Evolutionary conservation across 345 rosid genomes (phyloP).

Genomic region (Kernera saxatilis): DNA sequence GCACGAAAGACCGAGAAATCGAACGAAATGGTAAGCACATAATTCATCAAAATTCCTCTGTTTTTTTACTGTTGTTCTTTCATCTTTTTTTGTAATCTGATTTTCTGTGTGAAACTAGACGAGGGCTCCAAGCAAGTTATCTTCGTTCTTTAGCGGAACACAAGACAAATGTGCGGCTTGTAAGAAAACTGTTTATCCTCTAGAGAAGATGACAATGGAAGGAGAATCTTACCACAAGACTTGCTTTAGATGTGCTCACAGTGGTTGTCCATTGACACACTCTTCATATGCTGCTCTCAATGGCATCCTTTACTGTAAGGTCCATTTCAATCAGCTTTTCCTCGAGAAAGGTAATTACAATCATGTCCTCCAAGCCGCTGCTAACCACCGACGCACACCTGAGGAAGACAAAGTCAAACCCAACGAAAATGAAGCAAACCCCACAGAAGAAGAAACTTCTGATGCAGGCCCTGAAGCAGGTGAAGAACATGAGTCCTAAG

Average conservation of each 20-base stretch:
- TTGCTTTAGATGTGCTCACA: slow-evolving; percentile 88
- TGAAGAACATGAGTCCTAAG: slow-evolving; percentile 18
- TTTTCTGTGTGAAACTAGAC: slow-evolving; percentile 32
- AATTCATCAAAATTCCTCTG: not conserved
- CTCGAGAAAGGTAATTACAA: slow-evolving; percentile 84
- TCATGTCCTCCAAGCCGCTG: slow-evolving; percentile 51
- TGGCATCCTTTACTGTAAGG: slow-evolving; percentile 87
- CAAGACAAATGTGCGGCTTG: slow-evolving; percentile 89
- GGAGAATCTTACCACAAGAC: slow-evolving; percentile 88
- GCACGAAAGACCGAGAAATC: slow-evolving; percentile 48
- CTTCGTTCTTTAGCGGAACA: slow-evolving; percentile 84
- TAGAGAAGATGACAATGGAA: slow-evolving; percentile 81
- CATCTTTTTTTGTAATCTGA: not conserved
- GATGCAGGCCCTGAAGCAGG: not conserved
- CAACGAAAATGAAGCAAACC: not conserved
- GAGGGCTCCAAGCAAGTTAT: slow-evolving; percentile 68
- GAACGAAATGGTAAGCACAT: slow-evolving; percentile 45
- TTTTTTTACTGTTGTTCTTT: not conserved
- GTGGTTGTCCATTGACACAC: slow-evolving; percentile 81
- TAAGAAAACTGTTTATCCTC: slow-evolving; percentile 79
- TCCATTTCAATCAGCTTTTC: slow-evolving; percentile 85
- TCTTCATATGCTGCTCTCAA: slow-evolving; percentile 89
- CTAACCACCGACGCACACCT: slow-evolving; percentile 44
- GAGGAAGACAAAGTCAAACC: slow-evolving; percentile 21
- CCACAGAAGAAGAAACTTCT: slow-evolving; percentile 12